Conservation (phyloP, 208 protist species). For the Acanthamoeba comandoni region DNA sequence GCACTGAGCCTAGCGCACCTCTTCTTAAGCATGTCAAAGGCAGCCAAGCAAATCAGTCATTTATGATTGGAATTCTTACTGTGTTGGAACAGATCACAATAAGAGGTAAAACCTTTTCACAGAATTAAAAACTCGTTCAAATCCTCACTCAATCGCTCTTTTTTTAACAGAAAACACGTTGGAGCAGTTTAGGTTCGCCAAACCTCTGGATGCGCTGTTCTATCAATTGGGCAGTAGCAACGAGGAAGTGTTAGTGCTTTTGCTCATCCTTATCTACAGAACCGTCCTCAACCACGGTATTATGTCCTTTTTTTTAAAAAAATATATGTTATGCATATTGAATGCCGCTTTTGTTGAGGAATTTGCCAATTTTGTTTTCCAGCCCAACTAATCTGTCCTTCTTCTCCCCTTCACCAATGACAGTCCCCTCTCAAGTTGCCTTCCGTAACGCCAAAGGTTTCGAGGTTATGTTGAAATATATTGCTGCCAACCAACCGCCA, state of each 20-base stretch:
- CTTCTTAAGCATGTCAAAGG: constrained; percentile 34
- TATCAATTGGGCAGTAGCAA: constrained; percentile 15
- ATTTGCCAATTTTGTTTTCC: neutral
- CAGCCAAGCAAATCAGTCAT: neutral
- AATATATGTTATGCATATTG: no score
- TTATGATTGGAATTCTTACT: neutral
- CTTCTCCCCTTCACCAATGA: neutral
- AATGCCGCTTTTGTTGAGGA: neutral
- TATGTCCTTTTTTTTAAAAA: neutral
- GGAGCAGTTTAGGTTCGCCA: constrained; percentile 46
- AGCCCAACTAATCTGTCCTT: neutral
- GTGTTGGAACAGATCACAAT: constrained; percentile 34
- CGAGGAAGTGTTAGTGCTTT: constrained; percentile 24
- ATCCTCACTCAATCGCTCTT: neutral
- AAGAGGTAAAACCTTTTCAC: neutral
- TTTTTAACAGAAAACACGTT: constrained; percentile 6
- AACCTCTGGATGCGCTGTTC: constrained; percentile 28
- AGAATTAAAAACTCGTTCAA: neutral
- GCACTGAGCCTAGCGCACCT: constrained; percentile 26
- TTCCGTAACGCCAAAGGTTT: constrained; percentile 47
- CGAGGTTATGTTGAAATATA: neutral
- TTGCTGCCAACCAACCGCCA: constrained; percentile 6
- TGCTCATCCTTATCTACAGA: constrained; percentile 40
- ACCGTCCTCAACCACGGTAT: constrained; percentile 43
- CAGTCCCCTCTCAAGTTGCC: constrained; percentile 26